Evolutionary conservation across 2,329 filamentous ascomycete genomes (phyloP), one percentile per base, ranked within the genome.

Genomic region (Epichloe gansuensis): DNA sequence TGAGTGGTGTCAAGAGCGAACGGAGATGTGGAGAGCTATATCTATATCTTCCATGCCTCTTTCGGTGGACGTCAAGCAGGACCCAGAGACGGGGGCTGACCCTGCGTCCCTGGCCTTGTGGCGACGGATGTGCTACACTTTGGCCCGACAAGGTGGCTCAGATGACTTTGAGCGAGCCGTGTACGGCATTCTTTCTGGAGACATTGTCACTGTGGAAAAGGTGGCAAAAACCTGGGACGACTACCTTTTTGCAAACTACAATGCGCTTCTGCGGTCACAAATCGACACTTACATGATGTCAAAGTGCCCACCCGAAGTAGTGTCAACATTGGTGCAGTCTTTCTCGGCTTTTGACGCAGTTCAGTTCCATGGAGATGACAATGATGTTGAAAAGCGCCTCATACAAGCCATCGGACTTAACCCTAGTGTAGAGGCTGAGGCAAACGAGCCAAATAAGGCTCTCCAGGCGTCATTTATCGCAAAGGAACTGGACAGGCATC

Each of bases 131-230:
- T 91, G 86, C 67, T 86, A 82, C 63, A 77, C 81, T 21, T 64
- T 84, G 47, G 83, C 87, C 49, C 82, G 85, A 23, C 81, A 85
- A 49, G 80, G 82, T 2, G 81, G 81, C 27, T 78, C 78, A 1
- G 83, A 87, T 59, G 80, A 85, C 49, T 91, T 89, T 61, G 89
- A 98, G 68, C 81, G 83, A 51, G 93, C 91, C 17, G 89, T 95
- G 0, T 96, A 95, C 63, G 91, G 89, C 31, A 71, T 96, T 12
- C 75, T 98, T n/a, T 85, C 86, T 42, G 93, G 93, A 48, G 89
- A 96, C 62, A 77, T 89, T 48, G 71, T 78, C 39, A 87, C 85
- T 49, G 87, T 94, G 11, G 82, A 87, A 62, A 80, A 80, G 57
- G 81, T 91, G 40, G 89, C 87, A 63, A 75, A 78, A 49, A 81